phyloP scores from a whole-genome alignment of 768 basidiomycete genomes.

The Naganishia randhawae region DNA sequence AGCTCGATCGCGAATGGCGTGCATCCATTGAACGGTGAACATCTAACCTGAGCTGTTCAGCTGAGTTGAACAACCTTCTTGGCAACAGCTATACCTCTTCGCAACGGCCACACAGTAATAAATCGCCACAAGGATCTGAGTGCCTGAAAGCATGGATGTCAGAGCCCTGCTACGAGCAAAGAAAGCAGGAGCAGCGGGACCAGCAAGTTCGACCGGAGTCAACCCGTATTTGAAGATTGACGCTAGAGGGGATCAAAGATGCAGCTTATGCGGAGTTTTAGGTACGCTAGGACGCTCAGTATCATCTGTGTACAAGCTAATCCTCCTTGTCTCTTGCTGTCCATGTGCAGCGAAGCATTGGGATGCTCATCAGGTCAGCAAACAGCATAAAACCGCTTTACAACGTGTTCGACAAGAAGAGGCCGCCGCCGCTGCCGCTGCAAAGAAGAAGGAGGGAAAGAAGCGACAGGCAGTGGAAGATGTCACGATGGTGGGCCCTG shows the following conservation, averaged over 20 bases:
- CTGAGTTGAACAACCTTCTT: too few relatives aligned
- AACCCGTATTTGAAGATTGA: slow-evolving; percentile 20
- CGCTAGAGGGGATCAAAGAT: slow-evolving; percentile 20
- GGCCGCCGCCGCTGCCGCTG: slow-evolving; percentile 15
- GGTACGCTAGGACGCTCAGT: neutral
- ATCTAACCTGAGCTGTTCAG: too few relatives aligned
- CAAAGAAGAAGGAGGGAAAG: slow-evolving; percentile 18
- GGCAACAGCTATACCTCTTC: too few relatives aligned
- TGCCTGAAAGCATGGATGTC: slow-evolving; percentile 19
- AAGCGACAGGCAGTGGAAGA: slow-evolving; percentile 19
- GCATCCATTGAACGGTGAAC: too few relatives aligned
- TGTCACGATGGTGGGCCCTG: neutral
- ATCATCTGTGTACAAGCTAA: too few relatives aligned
- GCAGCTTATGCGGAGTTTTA: slow-evolving; percentile 24
- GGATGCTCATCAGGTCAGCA: slow-evolving; percentile 24
- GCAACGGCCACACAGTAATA: too few relatives aligned
- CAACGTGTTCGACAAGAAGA: slow-evolving; percentile 24
- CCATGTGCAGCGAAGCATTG: slow-evolving; percentile 24
- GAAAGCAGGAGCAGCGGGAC: slow-evolving; percentile 21
- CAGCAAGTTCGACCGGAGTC: neutral
- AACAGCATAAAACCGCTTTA: slow-evolving; percentile 27
- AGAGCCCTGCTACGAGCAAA: slow-evolving; percentile 26
- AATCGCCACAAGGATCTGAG: too few relatives aligned
- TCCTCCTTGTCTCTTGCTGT: neutral
- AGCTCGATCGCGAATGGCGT: too few relatives aligned